Base-by-base conservation (phyloP, 2,329 filamentous ascomycete genomes). In the Cladosporium sp. region DNA sequence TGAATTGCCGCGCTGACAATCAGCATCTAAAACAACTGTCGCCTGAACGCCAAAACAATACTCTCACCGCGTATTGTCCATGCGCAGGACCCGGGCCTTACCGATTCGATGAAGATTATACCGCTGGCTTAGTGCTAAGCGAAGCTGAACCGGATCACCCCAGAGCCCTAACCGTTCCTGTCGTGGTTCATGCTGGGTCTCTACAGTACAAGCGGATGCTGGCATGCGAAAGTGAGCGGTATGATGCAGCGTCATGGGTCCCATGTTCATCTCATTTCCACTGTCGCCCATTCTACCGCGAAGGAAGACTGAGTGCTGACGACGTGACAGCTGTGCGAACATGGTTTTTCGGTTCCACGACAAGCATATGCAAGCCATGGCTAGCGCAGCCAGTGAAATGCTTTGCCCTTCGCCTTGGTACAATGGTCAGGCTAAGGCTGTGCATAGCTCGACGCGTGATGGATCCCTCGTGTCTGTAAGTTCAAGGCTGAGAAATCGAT, bases 281-380 rank as follows among this genome's bases (percentile, higher is more conserved):
- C 13, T 14, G 8, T 37, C 38, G 48, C 40, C 16, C 31, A 35
- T 14, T 14, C 13, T 50, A 34, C 46, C 38, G 33, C 31, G 46
- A 38, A 28, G 35, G 28, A 38, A 38, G 28, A 46, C 19, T 18
- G 42, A 50, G 48, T 50, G 48, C 48, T 50, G 41, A 50, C 48
- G 19, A n/a, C 9, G 48, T 50, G 48, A 50, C 48, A 50, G 48
- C 31, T 50, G 42, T n/a, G 42, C 6, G 42, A 32, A 40, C 48
- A 43, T 38, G 44, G 32, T 8, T 46, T 19, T 14, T 7, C 7
- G 22, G 22, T 5, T 28, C 22, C 22, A 28, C 22, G 22, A 28
- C 22, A 37, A 50, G 48, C 48, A 50, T 40, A 46, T 46, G 44
- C 44, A 46, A 46, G 44, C 44, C 19, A 31, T 31, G 46, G 35